phyloP scores from a whole-genome alignment of 345 rosid species.

The Durio zibethinus region DNA sequence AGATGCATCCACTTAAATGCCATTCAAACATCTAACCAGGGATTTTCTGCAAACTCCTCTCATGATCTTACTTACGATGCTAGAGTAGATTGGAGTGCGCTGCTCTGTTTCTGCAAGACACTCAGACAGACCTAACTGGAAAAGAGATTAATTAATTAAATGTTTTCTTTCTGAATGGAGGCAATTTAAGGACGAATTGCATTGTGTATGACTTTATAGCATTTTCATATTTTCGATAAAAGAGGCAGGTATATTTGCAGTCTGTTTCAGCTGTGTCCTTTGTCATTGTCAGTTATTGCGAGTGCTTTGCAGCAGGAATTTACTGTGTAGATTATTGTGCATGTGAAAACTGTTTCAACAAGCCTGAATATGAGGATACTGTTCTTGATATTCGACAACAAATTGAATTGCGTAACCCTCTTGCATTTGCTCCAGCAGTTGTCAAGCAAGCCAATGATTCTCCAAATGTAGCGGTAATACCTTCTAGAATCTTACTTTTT shows the following conservation, averaged over 20 bases:
- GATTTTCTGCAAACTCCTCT: not conserved
- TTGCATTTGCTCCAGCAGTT: conserved; percentile 46
- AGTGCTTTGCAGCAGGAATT: conserved; percentile 41
- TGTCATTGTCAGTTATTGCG: conserved; percentile 39
- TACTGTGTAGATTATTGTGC: conserved; percentile 38
- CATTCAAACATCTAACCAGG: not conserved
- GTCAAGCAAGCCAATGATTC: conserved; percentile 17
- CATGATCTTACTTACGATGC: not conserved
- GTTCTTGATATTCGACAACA: conserved; percentile 31
- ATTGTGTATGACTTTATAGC: not conserved
- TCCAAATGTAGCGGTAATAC: conserved; percentile 23
- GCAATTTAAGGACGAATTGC: not conserved
- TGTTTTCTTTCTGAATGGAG: not conserved
- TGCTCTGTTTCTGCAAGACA: not conserved
- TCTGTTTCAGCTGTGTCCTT: conserved; percentile 4
- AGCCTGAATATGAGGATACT: conserved; percentile 36
- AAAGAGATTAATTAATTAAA: not conserved
- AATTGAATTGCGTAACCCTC: conserved; percentile 42
- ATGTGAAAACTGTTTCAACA: conserved; percentile 38
- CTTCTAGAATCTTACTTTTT: not conserved
- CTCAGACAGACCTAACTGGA: not conserved
- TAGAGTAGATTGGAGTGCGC: not conserved
- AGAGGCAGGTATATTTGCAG: not conserved
- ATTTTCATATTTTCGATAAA: not conserved
- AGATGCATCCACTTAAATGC: not conserved